Conservation (phyloP, 129 eudicot species). For the Tanacetum coccineum region DNA sequence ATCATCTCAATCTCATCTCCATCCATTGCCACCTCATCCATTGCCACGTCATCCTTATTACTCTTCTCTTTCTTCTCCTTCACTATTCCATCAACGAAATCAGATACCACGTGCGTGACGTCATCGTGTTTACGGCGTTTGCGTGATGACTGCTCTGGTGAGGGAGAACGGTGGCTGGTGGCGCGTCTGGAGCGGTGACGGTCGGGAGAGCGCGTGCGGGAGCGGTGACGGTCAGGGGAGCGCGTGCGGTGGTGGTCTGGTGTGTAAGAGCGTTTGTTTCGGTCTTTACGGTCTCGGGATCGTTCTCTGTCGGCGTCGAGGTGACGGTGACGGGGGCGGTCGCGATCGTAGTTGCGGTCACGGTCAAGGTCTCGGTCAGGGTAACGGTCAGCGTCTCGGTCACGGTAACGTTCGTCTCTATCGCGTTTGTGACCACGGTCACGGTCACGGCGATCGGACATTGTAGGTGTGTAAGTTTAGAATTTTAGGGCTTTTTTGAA, state of each 20-base stretch:
- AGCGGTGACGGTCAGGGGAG: constrained; percentile 48
- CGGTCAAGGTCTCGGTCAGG: constrained; percentile 45
- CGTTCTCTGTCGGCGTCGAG: constrained; percentile 42
- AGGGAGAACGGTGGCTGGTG: constrained; percentile 44
- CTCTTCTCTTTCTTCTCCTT: constrained; percentile 39
- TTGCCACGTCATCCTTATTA: constrained; percentile 27
- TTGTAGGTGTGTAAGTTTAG: constrained; percentile 9
- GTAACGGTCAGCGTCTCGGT: constrained; percentile 29
- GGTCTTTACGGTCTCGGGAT: constrained; percentile 42
- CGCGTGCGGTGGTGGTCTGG: constrained; percentile 71
- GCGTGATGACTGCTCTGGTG: constrained; percentile 47
- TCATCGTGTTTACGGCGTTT: constrained; percentile 61
- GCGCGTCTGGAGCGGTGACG: constrained; percentile 34
- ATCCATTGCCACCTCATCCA: constrained; percentile 38
- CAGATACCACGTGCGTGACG: constrained; percentile 44
- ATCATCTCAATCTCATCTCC: constrained; percentile 84
- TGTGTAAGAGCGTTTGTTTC: constrained; percentile 50
- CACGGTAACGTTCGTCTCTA: constrained; percentile 32
- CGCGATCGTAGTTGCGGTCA: constrained; percentile 26
- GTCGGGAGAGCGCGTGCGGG: constrained; percentile 48
- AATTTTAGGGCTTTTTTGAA: constrained; percentile 18
- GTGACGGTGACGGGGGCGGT: constrained; percentile 34
- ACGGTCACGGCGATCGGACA: constrained; percentile 61
- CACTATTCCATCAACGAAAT: constrained; percentile 57
- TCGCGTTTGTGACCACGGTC: constrained; percentile 30